phyloP scores from a whole-genome alignment of 331 rosid species.

The Rosa hybrid region DNA sequence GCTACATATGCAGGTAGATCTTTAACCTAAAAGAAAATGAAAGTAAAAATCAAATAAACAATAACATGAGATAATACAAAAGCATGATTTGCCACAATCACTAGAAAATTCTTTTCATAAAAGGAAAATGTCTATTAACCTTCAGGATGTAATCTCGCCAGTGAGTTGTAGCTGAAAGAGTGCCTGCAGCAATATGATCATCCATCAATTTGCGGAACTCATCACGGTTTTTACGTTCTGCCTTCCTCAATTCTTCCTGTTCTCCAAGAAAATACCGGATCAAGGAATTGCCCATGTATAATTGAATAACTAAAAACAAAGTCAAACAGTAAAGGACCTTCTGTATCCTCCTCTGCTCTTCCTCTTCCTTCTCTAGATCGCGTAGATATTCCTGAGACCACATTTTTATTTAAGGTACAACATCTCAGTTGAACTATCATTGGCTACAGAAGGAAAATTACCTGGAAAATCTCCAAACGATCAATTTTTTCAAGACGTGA shows the following conservation, averaged over 20 bases:
- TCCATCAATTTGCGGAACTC: constrained; percentile 94
- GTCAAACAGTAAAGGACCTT: constrained; percentile 54
- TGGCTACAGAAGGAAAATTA: constrained; percentile 28
- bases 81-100: neutral
- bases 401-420: constrained; percentile 30
- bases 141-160: constrained; percentile 85
- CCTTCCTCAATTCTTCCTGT: constrained; percentile 91
- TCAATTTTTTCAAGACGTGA: constrained; percentile 82
- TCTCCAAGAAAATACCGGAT: constrained; percentile 36
- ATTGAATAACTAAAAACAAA: neutral
- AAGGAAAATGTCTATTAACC: constrained; percentile 39
- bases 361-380: constrained; percentile 90
- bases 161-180: constrained; percentile 72
- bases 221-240: constrained; percentile 87
- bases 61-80: constrained; percentile 9
- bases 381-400: constrained; percentile 65
- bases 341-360: constrained; percentile 84
- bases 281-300: constrained; percentile 12
- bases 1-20: constrained; percentile 75
- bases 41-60: constrained; percentile 14
- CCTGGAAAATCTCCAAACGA: constrained; percentile 80
- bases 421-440: constrained; percentile 24
- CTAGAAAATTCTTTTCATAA: neutral
- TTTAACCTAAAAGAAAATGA: constrained; percentile 57
- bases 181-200: constrained; percentile 67